Base-by-base conservation (phyloP, 2,329 filamentous ascomycete species). In the Pseudocercospora eumusae region DNA sequence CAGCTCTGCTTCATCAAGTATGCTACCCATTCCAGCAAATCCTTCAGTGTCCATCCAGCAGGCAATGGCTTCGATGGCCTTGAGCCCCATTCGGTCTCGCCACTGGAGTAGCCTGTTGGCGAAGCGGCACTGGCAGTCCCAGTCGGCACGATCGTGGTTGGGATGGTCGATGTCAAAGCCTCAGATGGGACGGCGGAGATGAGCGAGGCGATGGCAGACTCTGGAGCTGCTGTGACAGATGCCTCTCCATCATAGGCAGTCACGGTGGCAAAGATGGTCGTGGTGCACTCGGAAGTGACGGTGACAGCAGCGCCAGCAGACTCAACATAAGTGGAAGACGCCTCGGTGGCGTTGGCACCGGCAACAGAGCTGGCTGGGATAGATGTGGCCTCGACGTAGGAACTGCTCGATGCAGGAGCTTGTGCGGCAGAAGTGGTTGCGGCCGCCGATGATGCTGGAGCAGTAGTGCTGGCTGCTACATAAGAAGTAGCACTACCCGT, bases 1-100 rank as follows among this genome's bases (percentile, higher is more conserved):
- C 60, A 66, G 33, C 59, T 53, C 62, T 70, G 53, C 57, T 64
- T 60, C 49, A 71, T 55, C 28, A 72, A 56, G 64, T 70, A 71
- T 36, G 67, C 61, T 18, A 71, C 65, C 71, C 69, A 72, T 49
- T 66, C 58, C 44, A 70, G 62, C 59, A 73, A 59, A 49, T 72
- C 70, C 28, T 63, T 60, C 18, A 72, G 55, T 1, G 69, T 70
- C 59, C 64, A 70, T 56, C 69, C 70, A 23, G 63, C 66, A 9
- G 71, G 70, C 6, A 72, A 65, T 27, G 64, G 33, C 61, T 73
- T 71, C 40, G 63, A 54, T 44, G 66, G 67, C 27, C 58, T 55
- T 21, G 50, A 42, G 49, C 61, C 58, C 55, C 58, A 61, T 10
- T 54, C n/a, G 13, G 27, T 36, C 28, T 54, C 52, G 15, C 52